Base-by-base conservation (phyloP, 371 early-diverging fungal species). In the Mucor irregularis region DNA sequence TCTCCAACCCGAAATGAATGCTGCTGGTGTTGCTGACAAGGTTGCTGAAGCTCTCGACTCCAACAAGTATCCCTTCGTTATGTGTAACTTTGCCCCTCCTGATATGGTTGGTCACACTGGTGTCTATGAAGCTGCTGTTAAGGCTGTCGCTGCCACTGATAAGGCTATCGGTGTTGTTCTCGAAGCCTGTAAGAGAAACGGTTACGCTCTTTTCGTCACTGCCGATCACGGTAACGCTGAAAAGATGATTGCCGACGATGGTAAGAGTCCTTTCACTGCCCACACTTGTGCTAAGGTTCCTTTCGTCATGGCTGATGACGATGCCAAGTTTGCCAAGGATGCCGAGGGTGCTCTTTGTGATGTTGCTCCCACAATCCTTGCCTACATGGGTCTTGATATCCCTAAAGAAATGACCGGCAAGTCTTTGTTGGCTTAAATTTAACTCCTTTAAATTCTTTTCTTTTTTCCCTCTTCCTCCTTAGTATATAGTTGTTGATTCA, bases 141-240 rank as follows among this genome's bases (percentile, higher is more conserved):
- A 90, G 78, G 99, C 93, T 52, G 92, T 99, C 35, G 91, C 84
- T 58, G 93, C 93, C 3, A 96, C 98, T 11, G 99, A 99, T 74
- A 81, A 85, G 66, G 94, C 89, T 19, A 98, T 99, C 62, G 96
- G 97, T 34, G 80, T 82, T 60, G 91, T 99, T 66, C 92, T 90
- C 68, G 90, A 93, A 58, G 94, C 94, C 26, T 97, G 98, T 76
- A 86, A 89, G 68, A 69, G 82, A 66, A 81, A 93, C 55, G 92
- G 90, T 30, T 99, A 99, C 76, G 81, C 86, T 46, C 84, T 99
- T 45, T 91, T 99, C 58, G 80, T 99, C 58, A 99, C 99, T 11
- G 93, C 99, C 21, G 99, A 99, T 81, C 99, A 99, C 78, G 99
- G 99, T 45, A 99, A 99, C 69, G 99, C 98, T 43, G 99, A 99